Evolutionary conservation across 2,329 filamentous ascomycete genomes (phyloP).

Genomic region (Fusarium tricinctum): DNA sequence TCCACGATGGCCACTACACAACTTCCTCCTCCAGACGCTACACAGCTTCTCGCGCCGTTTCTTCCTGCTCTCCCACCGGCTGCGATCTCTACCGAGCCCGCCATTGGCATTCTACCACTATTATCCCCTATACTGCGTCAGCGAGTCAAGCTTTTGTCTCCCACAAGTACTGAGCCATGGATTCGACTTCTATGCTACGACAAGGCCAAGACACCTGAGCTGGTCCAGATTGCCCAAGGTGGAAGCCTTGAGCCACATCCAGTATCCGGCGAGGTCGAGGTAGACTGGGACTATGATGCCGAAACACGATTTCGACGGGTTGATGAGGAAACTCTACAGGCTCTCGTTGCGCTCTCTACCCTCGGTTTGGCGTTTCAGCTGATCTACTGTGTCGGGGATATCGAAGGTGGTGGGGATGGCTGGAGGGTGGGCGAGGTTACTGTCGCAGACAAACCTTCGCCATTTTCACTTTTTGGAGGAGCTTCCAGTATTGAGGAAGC

Average conservation of each 20-base stretch:
- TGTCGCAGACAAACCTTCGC: constrained; percentile 68
- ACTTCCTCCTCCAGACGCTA: constrained; percentile 61
- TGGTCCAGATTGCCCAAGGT: constrained; percentile 72
- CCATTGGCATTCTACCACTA: constrained; percentile 69
- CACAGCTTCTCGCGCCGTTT: constrained; percentile 66
- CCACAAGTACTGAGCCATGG: constrained; percentile 75
- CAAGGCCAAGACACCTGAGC: constrained; percentile 65
- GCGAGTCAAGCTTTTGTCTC: constrained; percentile 74
- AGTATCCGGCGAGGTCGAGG: constrained; percentile 82
- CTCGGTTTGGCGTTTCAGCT: constrained; percentile 75
- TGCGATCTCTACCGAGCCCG: constrained; percentile 69
- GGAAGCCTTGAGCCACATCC: constrained; percentile 83
- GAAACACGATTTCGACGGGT: constrained; percentile 75
- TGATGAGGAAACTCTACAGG: constrained; percentile 81
- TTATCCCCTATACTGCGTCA: constrained; percentile 77
- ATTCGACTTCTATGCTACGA: constrained; percentile 80
- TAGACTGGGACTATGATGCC: constrained; percentile 76
- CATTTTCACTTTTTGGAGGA: constrained; percentile 68
- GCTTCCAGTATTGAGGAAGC: constrained; percentile 69
- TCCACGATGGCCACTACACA: constrained; percentile 49
- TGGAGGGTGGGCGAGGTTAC: constrained; percentile 82
- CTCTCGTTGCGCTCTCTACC: constrained; percentile 72
- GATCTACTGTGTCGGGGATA: constrained; percentile 77
- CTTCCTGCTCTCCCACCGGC: constrained; percentile 72
- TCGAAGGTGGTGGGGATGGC: constrained; percentile 71